phyloP scores from a whole-genome alignment of 2,329 filamentous ascomycete genomes.

The Diplodia corticola region DNA sequence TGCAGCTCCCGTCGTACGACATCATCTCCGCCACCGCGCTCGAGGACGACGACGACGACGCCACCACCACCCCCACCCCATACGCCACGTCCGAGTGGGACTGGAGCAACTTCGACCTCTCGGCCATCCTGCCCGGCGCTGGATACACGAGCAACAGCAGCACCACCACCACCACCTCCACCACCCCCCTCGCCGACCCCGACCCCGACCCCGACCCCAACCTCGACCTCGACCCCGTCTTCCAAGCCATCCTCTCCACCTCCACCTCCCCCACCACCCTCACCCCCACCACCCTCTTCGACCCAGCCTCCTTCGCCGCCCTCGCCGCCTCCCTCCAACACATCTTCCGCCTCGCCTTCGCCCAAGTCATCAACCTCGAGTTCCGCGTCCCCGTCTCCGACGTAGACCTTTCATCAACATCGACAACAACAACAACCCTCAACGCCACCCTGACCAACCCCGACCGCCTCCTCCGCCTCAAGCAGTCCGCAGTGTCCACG shows the following conservation, averaged over 20 bases:
- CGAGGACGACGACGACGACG: neutral
- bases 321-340: neutral
- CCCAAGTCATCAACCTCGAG: neutral
- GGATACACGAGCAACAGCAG: neutral
- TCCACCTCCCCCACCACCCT: neutral
- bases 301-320: neutral
- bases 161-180: neutral
- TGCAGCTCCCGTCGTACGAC: neutral
- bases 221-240: neutral
- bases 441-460: neutral
- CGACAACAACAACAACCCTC: neutral
- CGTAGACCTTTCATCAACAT: too few species aligned
- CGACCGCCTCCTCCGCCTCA: neutral
- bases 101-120: neutral
- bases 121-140: neutral
- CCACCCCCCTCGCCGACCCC: neutral
- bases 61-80: too few species aligned
- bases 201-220: too few species aligned
- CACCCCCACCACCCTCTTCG: neutral
- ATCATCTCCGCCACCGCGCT: neutral
- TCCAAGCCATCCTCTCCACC: neutral
- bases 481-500: neutral
- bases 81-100: neutral
- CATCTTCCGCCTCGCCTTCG: neutral
- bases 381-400: neutral